Evolutionary conservation across 192 early-diverging fungal genomes (phyloP).

Genomic region (Diversispora epigaea): DNA sequence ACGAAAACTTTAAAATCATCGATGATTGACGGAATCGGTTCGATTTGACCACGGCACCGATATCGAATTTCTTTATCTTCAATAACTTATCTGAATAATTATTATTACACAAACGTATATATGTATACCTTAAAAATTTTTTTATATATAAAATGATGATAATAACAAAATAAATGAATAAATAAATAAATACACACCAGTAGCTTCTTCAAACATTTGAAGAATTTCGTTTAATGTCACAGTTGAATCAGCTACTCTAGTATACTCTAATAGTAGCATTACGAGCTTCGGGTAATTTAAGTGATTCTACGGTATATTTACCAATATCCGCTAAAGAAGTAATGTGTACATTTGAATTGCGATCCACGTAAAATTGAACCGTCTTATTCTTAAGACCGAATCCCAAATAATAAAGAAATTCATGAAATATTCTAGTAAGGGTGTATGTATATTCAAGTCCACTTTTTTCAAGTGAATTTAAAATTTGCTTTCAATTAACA

Average conservation of each 20-base stretch:
- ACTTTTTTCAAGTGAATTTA: conserved; percentile 9
- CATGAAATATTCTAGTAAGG: background rate
- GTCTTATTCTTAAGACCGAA: conserved; percentile 16
- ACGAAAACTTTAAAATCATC: background rate
- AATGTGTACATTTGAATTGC: background rate
- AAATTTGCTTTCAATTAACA: background rate
- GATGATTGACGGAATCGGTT: background rate
- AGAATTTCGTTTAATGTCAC: too few species aligned
- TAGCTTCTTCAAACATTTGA: too few species aligned
- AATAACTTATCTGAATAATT: background rate
- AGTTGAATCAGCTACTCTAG: too few species aligned
- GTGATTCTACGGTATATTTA: too few species aligned
- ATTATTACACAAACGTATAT: too few species aligned
- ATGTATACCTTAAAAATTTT: too few species aligned
- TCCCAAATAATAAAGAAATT: background rate
- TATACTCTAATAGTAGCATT: too few species aligned
- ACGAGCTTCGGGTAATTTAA: too few species aligned
- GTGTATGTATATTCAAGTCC: conserved; percentile 19
- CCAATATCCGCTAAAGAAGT: background rate
- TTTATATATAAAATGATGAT: too few species aligned
- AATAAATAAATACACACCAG: too few species aligned
- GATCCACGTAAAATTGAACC: background rate
- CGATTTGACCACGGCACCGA: background rate
- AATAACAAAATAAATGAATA: too few species aligned
- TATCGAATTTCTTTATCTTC: conserved; percentile 4